Base-by-base conservation (phyloP, 208 protist species). In the Acanthamoeba lenticulata region DNA sequence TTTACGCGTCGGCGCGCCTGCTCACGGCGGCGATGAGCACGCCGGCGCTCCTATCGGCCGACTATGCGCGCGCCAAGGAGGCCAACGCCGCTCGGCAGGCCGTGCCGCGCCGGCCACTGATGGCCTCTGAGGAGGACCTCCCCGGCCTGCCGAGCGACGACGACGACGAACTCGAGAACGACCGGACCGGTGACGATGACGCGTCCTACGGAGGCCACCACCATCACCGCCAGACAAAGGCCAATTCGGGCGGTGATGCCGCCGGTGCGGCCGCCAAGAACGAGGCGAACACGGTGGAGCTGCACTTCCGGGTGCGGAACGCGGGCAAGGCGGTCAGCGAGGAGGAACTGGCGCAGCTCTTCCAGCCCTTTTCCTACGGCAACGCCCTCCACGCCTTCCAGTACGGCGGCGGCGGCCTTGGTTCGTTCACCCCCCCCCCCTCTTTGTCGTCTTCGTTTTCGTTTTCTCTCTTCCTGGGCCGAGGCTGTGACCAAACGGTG, bases 301-400 rank as follows among this genome's bases (percentile, higher is more conserved):
- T 86, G 5, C 77, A 86, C 77, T 86, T 86, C 77, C 77, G 77
- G 13, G 77, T 86, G 77, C 77, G 32, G 13, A 57, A 47, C 77
- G 17, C 77, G 44, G 40, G 77, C 38, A 47, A 57, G 40, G 77
- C 38, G 15, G 29, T 47, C 44, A 57, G 44, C 24, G 77, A 86
- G n/a, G 77, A 86, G 77, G 44, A 86, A 19, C 3, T 86, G 29
- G 15, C 32, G 40, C 77, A 86, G 77, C 77, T 86, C 32, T 86
- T 86, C 77, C 77, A 29, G 44, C 77, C 77, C 5, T 86, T 86
- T n/a, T 86, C 77, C 44, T 86, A 86, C 77, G 45, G 77, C 44
- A 86, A 29, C 77, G 77, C 77, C 29, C 42, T 86, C 29, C 77
- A 86, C 29, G 77, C 77, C 45, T 86, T 86, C 45, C 77, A 86